Conservation (phyloP, 2,329 filamentous ascomycete genomes). For the Sarocladium oryzae region DNA sequence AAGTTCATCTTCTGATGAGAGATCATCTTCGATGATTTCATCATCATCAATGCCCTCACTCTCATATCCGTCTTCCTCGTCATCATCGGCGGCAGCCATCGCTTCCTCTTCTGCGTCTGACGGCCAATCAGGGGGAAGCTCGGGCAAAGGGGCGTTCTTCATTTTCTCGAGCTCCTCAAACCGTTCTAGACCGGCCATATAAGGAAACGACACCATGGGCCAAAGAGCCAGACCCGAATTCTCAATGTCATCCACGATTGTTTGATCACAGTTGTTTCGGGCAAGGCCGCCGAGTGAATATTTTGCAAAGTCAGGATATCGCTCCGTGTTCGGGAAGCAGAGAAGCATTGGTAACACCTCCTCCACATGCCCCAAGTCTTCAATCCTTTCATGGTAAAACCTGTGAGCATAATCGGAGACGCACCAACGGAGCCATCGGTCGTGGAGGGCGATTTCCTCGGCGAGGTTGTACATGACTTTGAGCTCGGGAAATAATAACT, state of each 20-base stretch:
- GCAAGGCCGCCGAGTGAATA: conserved; percentile 1
- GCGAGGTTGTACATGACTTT: conserved; percentile 4
- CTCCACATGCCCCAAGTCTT: conserved; percentile 4
- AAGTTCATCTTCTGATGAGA: conserved; percentile 12
- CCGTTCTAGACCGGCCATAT: not conserved
- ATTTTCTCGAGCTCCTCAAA: not conserved
- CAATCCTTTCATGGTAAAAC: conserved; percentile 1
- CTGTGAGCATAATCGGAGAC: conserved; percentile 7
- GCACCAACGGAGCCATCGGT: conserved; percentile 9
- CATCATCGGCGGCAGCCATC: not conserved
- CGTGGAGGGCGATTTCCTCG: not conserved
- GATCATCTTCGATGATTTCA: conserved; percentile 3
- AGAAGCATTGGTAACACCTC: not conserved
- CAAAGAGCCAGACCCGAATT: not conserved
- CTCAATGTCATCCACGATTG: not conserved
- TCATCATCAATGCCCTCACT: conserved; percentile 13
- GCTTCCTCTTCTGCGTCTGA: not conserved
- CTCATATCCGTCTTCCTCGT: conserved; percentile 12
- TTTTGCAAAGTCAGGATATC: conserved; percentile 6
- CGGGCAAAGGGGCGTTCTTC: not conserved
- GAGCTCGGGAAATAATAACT: conserved; percentile 7
- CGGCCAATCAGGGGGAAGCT: not conserved
- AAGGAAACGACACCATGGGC: conserved; percentile 1
- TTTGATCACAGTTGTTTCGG: not conserved
- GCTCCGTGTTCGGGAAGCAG: not conserved